Conservation (phyloP, 345 rosid genomes). For the Conringia planisiliqua region DNA sequence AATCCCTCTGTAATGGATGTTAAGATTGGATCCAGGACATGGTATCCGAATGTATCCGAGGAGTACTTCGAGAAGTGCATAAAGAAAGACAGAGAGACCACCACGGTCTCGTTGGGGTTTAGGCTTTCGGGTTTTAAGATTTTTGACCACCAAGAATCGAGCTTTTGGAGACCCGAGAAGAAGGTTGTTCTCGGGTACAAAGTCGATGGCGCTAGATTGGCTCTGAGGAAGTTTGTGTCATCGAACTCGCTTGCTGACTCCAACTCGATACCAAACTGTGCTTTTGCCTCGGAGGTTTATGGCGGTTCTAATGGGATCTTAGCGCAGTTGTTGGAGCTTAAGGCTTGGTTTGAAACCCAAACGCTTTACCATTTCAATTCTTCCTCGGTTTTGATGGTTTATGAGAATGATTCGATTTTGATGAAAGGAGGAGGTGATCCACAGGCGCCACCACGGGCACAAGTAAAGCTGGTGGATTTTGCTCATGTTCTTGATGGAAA, state of each 20-base stretch:
- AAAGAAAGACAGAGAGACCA: constrained; percentile 55
- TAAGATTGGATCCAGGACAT: constrained; percentile 90
- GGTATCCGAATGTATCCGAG: constrained; percentile 76
- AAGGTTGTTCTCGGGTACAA: constrained; percentile 42
- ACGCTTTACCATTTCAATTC: constrained; percentile 71
- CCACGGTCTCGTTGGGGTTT: constrained; percentile 61
- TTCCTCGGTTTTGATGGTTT: constrained; percentile 68
- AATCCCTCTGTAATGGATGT: constrained; percentile 72
- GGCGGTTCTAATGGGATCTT: constrained; percentile 73
- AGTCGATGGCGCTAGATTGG: constrained; percentile 46
- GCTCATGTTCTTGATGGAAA: constrained; percentile 75
- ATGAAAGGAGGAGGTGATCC: constrained; percentile 28
- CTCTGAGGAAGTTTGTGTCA: constrained; percentile 79
- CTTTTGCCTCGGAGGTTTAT: constrained; percentile 50
- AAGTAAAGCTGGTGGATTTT: constrained; percentile 81
- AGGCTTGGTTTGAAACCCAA: constrained; percentile 91
- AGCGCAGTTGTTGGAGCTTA: constrained; percentile 69
- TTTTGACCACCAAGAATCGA: constrained; percentile 40
- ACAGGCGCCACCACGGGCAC: constrained; percentile 17
- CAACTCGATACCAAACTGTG: constrained; percentile 50
- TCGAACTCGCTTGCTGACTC: constrained; percentile 41
- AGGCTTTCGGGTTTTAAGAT: constrained; percentile 70
- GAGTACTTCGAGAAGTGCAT: constrained; percentile 56
- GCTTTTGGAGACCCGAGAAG: constrained; percentile 60
- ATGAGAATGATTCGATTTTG: constrained; percentile 44